Conservation (phyloP, 176 grass and related monocot species). For the Dactylis glomerata region DNA sequence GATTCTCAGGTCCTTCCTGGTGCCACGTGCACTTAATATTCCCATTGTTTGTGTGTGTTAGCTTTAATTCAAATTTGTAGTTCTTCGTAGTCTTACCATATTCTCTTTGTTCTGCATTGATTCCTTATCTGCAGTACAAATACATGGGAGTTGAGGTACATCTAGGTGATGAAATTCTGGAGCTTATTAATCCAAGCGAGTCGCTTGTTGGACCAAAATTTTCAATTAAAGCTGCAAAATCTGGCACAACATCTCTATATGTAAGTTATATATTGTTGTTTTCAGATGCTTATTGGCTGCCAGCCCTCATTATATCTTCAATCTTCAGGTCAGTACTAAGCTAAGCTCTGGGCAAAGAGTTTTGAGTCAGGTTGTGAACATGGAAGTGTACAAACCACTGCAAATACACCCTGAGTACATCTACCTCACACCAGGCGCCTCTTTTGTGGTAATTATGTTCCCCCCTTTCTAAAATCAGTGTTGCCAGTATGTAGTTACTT, state of each 20-base stretch:
- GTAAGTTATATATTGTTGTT: constrained; percentile 59
- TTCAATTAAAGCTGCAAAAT: constrained; percentile 71
- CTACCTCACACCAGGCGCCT: constrained; percentile 85
- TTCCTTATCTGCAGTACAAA: constrained; percentile 67
- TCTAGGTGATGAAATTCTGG: constrained; percentile 71
- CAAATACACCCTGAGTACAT: constrained; percentile 84
- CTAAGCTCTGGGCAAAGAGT: constrained; percentile 68
- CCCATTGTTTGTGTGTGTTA: background rate
- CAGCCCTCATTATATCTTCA: constrained; percentile 18
- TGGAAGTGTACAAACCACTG: constrained; percentile 88
- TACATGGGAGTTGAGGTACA: constrained; percentile 89
- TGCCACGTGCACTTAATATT: background rate
- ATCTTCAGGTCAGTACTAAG: constrained; percentile 76
- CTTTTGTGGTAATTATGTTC: constrained; percentile 73
- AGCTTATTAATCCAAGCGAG: constrained; percentile 39
- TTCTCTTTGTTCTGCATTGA: background rate
- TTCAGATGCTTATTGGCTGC: constrained; percentile 20
- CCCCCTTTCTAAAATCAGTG: background rate
- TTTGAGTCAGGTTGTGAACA: constrained; percentile 83
- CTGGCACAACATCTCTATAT: constrained; percentile 77
- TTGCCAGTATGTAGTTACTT: constrained; percentile 4
- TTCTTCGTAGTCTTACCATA: background rate
- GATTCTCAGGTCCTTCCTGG: constrained; percentile 68
- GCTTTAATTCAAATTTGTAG: background rate
- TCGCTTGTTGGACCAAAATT: constrained; percentile 49